phyloP scores from a whole-genome alignment of 768 basidiomycete genomes.

The Dacryopinax spathularia region DNA sequence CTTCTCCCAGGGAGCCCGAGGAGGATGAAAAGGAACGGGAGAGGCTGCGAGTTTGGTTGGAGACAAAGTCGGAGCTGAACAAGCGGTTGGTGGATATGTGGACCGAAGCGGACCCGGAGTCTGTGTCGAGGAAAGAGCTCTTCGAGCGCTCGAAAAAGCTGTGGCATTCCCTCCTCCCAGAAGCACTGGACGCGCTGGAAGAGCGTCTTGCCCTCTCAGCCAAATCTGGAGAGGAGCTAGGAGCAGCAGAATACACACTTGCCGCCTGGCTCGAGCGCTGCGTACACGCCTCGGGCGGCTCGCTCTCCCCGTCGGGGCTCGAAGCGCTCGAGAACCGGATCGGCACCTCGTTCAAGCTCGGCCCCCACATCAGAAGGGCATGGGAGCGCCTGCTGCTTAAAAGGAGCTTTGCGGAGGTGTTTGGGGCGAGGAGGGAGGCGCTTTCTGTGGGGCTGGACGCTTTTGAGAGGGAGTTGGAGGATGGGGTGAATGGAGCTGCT shows the following conservation, averaged over 20 bases:
- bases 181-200: constrained; percentile 2
- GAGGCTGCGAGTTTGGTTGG: not conserved
- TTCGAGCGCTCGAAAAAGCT: not conserved
- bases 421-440: not conserved
- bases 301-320: not conserved
- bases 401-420: not conserved
- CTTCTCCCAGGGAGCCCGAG: not conserved
- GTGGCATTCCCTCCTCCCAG: not conserved
- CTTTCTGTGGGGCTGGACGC: not conserved
- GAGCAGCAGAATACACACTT: not conserved
- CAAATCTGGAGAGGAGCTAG: not conserved
- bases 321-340: not conserved
- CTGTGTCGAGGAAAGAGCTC: not conserved
- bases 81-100: not conserved
- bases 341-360: constrained; percentile 1
- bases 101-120: not conserved
- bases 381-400: not conserved
- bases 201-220: not conserved
- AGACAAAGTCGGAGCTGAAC: not conserved
- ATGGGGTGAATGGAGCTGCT: too few relatives aligned
- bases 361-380: not conserved
- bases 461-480: not conserved
- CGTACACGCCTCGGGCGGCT: not conserved
- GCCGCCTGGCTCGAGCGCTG: not conserved
- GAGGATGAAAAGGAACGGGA: not conserved